Evolutionary conservation across 805 yeast species (phyloP).

Genomic region (Peterozyma toletana): DNA sequence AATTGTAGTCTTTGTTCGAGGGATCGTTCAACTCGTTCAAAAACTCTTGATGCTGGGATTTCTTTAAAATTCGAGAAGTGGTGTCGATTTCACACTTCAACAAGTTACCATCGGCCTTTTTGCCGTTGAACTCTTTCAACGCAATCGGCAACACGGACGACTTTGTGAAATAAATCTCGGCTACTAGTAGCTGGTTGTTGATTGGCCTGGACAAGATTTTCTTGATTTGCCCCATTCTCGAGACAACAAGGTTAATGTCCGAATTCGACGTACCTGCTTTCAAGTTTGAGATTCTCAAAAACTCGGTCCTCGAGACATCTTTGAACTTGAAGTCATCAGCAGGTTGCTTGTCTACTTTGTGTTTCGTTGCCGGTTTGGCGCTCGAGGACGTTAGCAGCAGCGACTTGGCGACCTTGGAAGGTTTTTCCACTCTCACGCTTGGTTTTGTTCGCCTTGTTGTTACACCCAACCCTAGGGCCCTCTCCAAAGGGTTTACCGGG

Average conservation of each 20-base stretch:
- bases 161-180: slow-evolving; percentile 23
- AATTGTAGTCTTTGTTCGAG: too few relatives aligned
- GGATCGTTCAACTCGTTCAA: too few relatives aligned
- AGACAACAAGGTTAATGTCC: slow-evolving; percentile 20
- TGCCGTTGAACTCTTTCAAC: slow-evolving; percentile 27
- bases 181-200: slow-evolving; percentile 18
- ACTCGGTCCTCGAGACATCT: slow-evolving; percentile 14
- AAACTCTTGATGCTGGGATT: too few relatives aligned
- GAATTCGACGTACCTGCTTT: slow-evolving; percentile 20
- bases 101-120: slow-evolving; percentile 40
- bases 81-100: slow-evolving; percentile 24
- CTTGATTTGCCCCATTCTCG: slow-evolving; percentile 14
- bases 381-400: too few relatives aligned
- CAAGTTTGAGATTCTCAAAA: slow-evolving; percentile 23
- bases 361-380: too few relatives aligned
- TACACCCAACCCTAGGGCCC: too few relatives aligned
- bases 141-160: slow-evolving; percentile 23
- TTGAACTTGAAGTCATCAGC: slow-evolving; percentile 12
- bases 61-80: slow-evolving; percentile 10
- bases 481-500: too few relatives aligned
- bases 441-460: too few relatives aligned
- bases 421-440: too few relatives aligned
- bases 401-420: too few relatives aligned
- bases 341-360: too few relatives aligned
- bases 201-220: slow-evolving; percentile 17